Conservation (phyloP, 495 filamentous ascomycete genomes). For the Bacidia rubella region DNA sequence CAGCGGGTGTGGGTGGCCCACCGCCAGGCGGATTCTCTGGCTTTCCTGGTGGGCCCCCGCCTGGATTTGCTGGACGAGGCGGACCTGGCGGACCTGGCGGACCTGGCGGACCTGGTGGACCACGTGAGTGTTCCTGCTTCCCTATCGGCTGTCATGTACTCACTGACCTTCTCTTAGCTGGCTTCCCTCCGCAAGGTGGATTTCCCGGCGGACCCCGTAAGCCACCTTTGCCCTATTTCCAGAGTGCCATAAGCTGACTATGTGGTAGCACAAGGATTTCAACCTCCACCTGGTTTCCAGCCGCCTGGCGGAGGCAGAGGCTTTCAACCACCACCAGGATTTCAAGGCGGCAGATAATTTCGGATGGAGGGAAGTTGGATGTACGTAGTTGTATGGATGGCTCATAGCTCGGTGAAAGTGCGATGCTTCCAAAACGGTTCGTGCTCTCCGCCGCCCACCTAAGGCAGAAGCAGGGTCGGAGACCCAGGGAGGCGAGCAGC, state of each 20-base stretch:
- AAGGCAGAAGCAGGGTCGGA: no score
- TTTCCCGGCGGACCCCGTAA: conserved; percentile 50
- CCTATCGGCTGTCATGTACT: no score
- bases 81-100: conserved; percentile 41
- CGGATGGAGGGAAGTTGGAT: not conserved
- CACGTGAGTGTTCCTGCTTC: no score
- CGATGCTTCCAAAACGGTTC: no score
- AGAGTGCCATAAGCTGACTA: not conserved
- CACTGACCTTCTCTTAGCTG: conserved; percentile 26
- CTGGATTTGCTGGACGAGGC: conserved; percentile 66
- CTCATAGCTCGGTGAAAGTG: no score
- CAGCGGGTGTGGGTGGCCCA: conserved; percentile 74
- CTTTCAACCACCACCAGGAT: conserved; percentile 57
- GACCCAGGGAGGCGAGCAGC: no score
- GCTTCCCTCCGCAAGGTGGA: conserved; percentile 52
- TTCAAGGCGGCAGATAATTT: conserved; percentile 50
- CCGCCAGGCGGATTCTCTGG: conserved; percentile 46
- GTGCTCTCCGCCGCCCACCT: no score
- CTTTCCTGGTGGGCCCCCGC: conserved; percentile 49
- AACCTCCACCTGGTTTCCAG: conserved; percentile 60
- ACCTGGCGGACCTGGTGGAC: conserved; percentile 38
- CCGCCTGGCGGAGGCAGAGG: conserved; percentile 48
- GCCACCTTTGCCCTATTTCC: conserved; percentile 17
- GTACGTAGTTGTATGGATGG: no score
- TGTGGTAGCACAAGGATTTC: conserved; percentile 41